Conservation (phyloP, 2,329 filamentous ascomycete genomes). For the Grosmannia clavigera region DNA sequence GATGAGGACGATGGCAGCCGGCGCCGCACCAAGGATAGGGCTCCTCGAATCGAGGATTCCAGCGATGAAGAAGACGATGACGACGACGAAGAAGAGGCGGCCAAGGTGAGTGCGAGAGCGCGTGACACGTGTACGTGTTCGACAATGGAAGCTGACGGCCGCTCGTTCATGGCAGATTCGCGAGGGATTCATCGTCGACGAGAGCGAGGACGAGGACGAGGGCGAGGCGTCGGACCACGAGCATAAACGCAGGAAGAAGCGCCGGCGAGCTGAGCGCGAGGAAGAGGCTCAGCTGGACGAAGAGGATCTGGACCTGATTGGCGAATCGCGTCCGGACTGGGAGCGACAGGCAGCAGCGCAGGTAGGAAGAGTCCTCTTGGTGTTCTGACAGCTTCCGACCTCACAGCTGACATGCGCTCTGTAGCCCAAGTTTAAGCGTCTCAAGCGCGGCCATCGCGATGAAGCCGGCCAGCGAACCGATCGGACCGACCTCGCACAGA, state of each 20-base stretch:
- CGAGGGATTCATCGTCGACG: constrained; percentile 92
- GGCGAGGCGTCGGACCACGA: constrained; percentile 41
- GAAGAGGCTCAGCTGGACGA: constrained; percentile 86
- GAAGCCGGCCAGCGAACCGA: constrained; percentile 53
- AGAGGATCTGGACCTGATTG: constrained; percentile 91
- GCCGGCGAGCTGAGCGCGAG: constrained; percentile 62
- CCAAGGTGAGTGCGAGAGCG: constrained; percentile 39
- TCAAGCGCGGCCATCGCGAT: constrained; percentile 81
- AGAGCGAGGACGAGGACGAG: constrained; percentile 68
- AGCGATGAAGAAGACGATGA: constrained; percentile 90
- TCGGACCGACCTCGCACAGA: constrained; percentile 70
- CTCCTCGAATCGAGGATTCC: constrained; percentile 57
- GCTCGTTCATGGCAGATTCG: constrained; percentile 47
- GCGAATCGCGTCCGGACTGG: constrained; percentile 62
- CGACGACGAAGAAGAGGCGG: constrained; percentile 75
- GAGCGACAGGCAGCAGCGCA: constrained; percentile 55
- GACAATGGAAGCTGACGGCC: constrained; percentile 13
- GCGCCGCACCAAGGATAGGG: constrained; percentile 28
- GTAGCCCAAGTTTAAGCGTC: constrained; percentile 85
- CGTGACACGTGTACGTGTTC: too few species aligned
- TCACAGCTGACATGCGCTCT: constrained; percentile 6
- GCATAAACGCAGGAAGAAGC: constrained; percentile 61
- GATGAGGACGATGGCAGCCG: constrained; percentile 57
- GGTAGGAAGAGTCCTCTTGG: constrained; percentile 34
- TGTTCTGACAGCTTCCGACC: neutral